Evolutionary conservation across 2,329 filamentous ascomycete species (phyloP), one percentile per base, ranked within the genome.

Genomic region (Macroventuria anomochaeta): DNA sequence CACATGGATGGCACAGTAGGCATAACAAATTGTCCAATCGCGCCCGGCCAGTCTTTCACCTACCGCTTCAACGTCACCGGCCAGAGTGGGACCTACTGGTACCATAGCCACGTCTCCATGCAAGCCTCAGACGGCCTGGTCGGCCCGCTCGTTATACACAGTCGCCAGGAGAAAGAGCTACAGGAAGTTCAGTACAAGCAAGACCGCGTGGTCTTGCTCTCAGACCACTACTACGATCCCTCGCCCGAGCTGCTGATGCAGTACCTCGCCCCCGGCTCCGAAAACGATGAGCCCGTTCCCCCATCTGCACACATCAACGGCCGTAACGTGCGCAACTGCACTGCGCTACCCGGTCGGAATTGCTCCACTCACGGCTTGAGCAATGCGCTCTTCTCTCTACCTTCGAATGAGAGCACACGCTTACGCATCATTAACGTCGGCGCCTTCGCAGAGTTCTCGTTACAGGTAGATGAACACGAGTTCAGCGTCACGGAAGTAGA

Each of bases 351-450:
- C 2, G 53, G 69, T 17, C 64, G 74, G 5, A 67, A 63, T 18
- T 79, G 77, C 51, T 67, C 75, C 33, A 70, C 73, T 5, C 62
- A 62, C 0, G 67, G 65, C 6, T 47, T 55, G 1, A 64, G 62
- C 3, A 57, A 66, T 3, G 67, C 74, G 11, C 53, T 63, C 0
- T 72, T 79, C 41, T 52, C 66, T 13, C 63, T 80, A 1, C 68
- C 75, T 0, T 71, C 76, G 2, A 76, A 80, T 2, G 71, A 79
- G 64, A 93, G 87, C 0, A 93, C 93, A 53, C 76, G 91, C 7
- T 81, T 93, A 63, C 86, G 87, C 36, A 78, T 92, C 53, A 79
- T 91, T 62, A 91, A 91, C 63, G 83, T 91, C 17, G 88, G 86
- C 12, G 89, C 88, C 13, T 92, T 91, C 75, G 77, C 78, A 1